These are phyloP conservation scores for Colletotrichum sp. DNA, from an alignment of 2,329 filamentous ascomycete species.

Conservation along the genomic window DNA sequence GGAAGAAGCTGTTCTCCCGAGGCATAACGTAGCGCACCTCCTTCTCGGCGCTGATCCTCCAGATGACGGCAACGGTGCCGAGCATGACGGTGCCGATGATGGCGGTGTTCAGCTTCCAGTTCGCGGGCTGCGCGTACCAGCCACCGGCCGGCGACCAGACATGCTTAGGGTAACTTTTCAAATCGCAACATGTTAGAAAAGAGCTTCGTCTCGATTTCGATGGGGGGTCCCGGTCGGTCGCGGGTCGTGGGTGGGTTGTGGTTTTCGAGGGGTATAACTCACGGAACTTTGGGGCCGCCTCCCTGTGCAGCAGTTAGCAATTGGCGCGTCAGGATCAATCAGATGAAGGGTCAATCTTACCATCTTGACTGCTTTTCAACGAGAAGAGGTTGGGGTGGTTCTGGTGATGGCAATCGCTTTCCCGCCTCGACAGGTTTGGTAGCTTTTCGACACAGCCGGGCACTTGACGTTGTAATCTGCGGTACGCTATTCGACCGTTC, in stretches of 20 bases:
- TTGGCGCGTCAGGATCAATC: neutral
- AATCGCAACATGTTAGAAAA: constrained; percentile 3
- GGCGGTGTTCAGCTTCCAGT: constrained; percentile 94
- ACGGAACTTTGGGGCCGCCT: constrained; percentile 74
- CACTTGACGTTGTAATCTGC: constrained; percentile 15
- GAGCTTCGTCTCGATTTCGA: constrained; percentile 21
- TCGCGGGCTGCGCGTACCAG: constrained; percentile 93
- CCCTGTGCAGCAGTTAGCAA: constrained; percentile 61
- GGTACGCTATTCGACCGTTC: constrained; percentile 1
- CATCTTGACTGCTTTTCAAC: constrained; percentile 57
- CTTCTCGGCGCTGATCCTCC: constrained; percentile 75
- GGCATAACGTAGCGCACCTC: constrained; percentile 79
- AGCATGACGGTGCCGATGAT: constrained; percentile 73
- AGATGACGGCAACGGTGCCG: constrained; percentile 71
- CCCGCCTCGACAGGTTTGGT: constrained; percentile 17
- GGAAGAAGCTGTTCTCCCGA: constrained; percentile 78
- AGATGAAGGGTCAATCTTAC: constrained; percentile 40
- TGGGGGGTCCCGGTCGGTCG: neutral
- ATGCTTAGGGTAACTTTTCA: constrained; percentile 88
- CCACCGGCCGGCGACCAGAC: constrained; percentile 98
- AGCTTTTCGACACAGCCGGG: constrained; percentile 5
- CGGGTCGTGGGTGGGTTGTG: neutral
- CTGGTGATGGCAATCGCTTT: constrained; percentile 24
- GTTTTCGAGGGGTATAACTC: constrained; percentile 37
- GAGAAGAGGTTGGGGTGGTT: constrained; percentile 28